Conservation (phyloP, 1,139 yeast species). For the Yamadazyma pseudoaaseri region DNA sequence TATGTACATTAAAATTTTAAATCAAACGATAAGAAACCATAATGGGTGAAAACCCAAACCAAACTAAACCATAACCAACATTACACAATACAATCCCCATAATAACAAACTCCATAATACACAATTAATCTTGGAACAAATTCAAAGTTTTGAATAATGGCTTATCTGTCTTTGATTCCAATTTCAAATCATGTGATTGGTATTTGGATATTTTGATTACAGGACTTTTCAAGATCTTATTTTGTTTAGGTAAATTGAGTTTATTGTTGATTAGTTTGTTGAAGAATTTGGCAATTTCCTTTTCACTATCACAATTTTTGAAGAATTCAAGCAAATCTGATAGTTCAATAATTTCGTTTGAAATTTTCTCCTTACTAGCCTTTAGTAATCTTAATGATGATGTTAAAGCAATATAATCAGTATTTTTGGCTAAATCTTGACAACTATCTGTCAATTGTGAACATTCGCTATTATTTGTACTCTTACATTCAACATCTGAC, state of each 20-base stretch:
- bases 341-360: constrained; percentile 33
- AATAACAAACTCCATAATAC: background rate
- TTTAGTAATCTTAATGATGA: constrained; percentile 34
- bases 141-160: constrained; percentile 28
- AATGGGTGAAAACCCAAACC: background rate
- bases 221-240: constrained; percentile 35
- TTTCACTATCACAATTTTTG: constrained; percentile 16
- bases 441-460: constrained; percentile 1
- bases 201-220: constrained; percentile 38
- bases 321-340: constrained; percentile 24
- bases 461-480: background rate
- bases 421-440: constrained; percentile 26
- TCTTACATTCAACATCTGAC: constrained; percentile 1
- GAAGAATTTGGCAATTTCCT: constrained; percentile 28
- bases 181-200: constrained; percentile 14
- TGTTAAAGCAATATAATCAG: constrained; percentile 40
- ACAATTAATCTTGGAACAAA: constrained; percentile 17
- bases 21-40: constrained; percentile 1
- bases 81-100: constrained; percentile 2
- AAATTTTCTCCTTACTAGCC: constrained; percentile 23
- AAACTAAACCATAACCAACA: background rate
- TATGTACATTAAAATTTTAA: constrained; percentile 12
- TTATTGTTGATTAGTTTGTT: constrained; percentile 29
- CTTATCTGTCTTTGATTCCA: constrained; percentile 16
- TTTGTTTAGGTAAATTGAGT: constrained; percentile 36